phyloP scores from a whole-genome alignment of 2,329 filamentous ascomycete genomes.

The Fusarium sp. region DNA sequence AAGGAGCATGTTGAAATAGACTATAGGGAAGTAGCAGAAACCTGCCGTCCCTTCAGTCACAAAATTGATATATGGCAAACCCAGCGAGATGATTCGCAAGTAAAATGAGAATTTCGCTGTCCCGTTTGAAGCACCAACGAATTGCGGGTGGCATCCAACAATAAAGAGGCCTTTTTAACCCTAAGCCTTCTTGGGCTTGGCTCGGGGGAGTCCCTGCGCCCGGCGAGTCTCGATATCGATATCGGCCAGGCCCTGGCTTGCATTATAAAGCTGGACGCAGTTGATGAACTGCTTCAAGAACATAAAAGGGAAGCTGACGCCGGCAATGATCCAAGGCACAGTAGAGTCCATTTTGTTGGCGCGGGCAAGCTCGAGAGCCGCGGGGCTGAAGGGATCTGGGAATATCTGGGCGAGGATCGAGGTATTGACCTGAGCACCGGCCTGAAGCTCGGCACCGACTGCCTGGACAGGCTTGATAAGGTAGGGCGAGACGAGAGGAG shows the following conservation, averaged over 20 bases:
- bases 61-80: constrained; percentile 8
- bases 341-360: constrained; percentile 92
- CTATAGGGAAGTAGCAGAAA: constrained; percentile 21
- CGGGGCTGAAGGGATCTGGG: constrained; percentile 91
- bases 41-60: constrained; percentile 17
- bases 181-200: constrained; percentile 55
- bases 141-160: constrained; percentile 8
- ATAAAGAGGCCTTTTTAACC: neutral
- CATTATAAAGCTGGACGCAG: constrained; percentile 92
- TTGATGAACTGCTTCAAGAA: constrained; percentile 94
- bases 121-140: neutral
- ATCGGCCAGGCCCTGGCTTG: constrained; percentile 91
- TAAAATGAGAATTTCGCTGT: neutral
- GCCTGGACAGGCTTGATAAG: constrained; percentile 77
- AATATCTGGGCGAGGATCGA: constrained; percentile 82
- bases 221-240: constrained; percentile 81
- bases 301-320: constrained; percentile 89
- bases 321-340: constrained; percentile 79
- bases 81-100: neutral
- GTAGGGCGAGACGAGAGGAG: constrained; percentile 87
- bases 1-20: constrained; percentile 38
- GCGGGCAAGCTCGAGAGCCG: constrained; percentile 90
- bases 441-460: constrained; percentile 68
- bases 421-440: constrained; percentile 79
- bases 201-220: constrained; percentile 66